A percentile compares a stretch with the other conserved stretches of the same genome.
Conservation (phyloP, 192 early-diverging fungal genomes). For the Rhizophagus sp. region DNA sequence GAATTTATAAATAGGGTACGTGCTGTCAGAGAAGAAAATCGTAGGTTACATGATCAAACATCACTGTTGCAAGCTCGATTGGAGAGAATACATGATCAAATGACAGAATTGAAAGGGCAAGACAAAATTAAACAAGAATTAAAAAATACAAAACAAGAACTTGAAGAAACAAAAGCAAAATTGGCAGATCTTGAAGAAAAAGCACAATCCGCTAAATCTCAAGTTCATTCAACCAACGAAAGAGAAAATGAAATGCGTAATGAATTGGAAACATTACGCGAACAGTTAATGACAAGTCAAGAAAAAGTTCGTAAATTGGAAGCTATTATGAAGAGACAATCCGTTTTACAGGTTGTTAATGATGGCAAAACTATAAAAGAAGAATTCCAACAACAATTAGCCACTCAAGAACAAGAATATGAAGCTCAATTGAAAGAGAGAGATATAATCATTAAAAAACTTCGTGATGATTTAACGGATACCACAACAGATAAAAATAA, state of each 20-base stretch:
- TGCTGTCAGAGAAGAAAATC: slow-evolving; percentile 26
- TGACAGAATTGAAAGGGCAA: slow-evolving; percentile 1
- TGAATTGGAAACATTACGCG: slow-evolving; percentile 37
- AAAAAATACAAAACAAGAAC: slow-evolving; percentile 25
- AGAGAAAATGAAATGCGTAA: slow-evolving; percentile 32
- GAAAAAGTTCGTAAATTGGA: slow-evolving; percentile 44
- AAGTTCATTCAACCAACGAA: slow-evolving; percentile 10
- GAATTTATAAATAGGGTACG: slow-evolving; percentile 20
- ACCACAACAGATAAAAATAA: slow-evolving; percentile 20
- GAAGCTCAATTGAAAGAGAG: slow-evolving; percentile 35
- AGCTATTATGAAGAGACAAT: slow-evolving; percentile 40
- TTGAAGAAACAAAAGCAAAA: slow-evolving; percentile 38
- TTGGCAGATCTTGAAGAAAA: slow-evolving; percentile 36
- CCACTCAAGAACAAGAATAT: slow-evolving; percentile 28
- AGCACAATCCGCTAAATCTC: slow-evolving; percentile 32
- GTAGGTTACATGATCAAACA: slow-evolving; percentile 13
- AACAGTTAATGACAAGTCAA: slow-evolving; percentile 27
- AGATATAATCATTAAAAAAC: slow-evolving; percentile 22
- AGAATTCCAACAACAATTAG: slow-evolving; percentile 34
- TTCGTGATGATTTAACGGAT: neutral
- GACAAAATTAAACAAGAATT: slow-evolving; percentile 4
- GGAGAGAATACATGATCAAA: slow-evolving; percentile 7
- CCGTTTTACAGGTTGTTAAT: slow-evolving; percentile 42
- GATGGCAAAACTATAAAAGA: slow-evolving; percentile 29
- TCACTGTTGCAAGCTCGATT: slow-evolving; percentile 10